Conservation (phyloP, 2,329 filamentous ascomycete species). For the Zalaria sp. region DNA sequence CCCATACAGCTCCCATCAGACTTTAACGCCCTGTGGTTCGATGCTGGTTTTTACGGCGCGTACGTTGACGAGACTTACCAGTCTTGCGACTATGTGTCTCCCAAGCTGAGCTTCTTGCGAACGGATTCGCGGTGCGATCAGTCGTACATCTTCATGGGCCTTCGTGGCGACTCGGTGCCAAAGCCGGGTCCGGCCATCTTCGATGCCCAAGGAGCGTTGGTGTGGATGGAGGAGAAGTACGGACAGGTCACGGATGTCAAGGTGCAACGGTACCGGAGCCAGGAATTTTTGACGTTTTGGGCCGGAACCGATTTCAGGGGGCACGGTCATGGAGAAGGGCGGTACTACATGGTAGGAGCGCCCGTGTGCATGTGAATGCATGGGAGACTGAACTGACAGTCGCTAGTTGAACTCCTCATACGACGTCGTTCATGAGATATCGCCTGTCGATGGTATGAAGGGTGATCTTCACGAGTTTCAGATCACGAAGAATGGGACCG, state of each 20-base stretch:
- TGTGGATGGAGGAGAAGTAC: background rate
- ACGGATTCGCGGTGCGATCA: background rate
- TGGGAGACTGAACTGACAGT: slow-evolving; percentile 5
- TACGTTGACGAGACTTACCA: no score
- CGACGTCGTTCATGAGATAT: slow-evolving; percentile 10
- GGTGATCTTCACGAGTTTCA: slow-evolving; percentile 14
- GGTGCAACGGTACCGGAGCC: background rate
- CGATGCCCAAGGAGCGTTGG: background rate
- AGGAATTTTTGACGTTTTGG: background rate
- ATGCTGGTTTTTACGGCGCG: no score
- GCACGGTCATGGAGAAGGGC: background rate
- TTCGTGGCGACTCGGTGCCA: background rate
- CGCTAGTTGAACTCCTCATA: slow-evolving; percentile 12
- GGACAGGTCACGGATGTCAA: background rate
- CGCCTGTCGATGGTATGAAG: slow-evolving; percentile 2
- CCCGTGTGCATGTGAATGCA: background rate
- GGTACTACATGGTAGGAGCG: background rate
- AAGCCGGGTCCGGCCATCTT: background rate
- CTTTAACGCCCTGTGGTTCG: no score
- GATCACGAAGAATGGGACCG: slow-evolving; percentile 11
- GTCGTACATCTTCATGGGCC: background rate
- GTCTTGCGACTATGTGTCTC: background rate
- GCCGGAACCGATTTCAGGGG: background rate
- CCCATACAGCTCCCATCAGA: no score
- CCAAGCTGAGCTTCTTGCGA: background rate